Evolutionary conservation across 179 eudicot species (phyloP).

Genomic region (Patellifolia procumbens): DNA sequence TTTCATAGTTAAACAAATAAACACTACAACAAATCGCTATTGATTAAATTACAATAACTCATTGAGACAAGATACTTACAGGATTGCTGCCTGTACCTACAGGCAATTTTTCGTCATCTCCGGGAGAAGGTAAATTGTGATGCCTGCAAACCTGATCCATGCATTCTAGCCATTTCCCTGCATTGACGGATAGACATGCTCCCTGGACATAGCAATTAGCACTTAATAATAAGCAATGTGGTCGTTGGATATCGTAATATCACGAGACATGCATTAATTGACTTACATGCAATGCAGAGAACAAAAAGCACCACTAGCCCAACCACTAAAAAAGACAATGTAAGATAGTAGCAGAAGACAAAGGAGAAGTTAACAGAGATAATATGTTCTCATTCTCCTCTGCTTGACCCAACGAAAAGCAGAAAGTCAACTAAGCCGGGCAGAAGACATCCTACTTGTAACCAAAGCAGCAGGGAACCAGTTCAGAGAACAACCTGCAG

Average conservation of each 20-base stretch:
- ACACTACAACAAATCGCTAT: not conserved
- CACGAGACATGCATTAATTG: not conserved
- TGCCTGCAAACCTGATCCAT: conserved; percentile 61
- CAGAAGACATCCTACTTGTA: not conserved
- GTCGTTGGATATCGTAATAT: not conserved
- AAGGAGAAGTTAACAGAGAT: too few relatives aligned
- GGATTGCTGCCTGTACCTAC: conserved; percentile 99
- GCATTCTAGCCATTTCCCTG: conserved; percentile 68
- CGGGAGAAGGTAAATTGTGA: conserved; percentile 64
- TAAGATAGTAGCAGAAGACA: too few relatives aligned
- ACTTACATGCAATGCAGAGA: not conserved
- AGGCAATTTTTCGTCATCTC: conserved; percentile 83
- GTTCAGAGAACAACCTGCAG: not conserved
- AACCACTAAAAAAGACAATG: too few relatives aligned
- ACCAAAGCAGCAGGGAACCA: not conserved
- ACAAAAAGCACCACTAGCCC: conserved; percentile 1
- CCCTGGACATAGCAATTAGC: conserved; percentile 51
- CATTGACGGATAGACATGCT: conserved; percentile 85
- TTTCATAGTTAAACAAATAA: not conserved
- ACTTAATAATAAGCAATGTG: not conserved
- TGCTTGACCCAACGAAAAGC: too few relatives aligned
- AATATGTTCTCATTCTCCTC: too few relatives aligned
- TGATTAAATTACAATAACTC: not conserved
- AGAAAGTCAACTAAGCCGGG: too few relatives aligned
- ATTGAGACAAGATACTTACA: conserved; percentile 51